A percentile compares a stretch with the other conserved stretches of the same genome.
Evolutionary conservation across 805 yeast species (phyloP).

Genomic region (Tetrapisispora iriomotensis): DNA sequence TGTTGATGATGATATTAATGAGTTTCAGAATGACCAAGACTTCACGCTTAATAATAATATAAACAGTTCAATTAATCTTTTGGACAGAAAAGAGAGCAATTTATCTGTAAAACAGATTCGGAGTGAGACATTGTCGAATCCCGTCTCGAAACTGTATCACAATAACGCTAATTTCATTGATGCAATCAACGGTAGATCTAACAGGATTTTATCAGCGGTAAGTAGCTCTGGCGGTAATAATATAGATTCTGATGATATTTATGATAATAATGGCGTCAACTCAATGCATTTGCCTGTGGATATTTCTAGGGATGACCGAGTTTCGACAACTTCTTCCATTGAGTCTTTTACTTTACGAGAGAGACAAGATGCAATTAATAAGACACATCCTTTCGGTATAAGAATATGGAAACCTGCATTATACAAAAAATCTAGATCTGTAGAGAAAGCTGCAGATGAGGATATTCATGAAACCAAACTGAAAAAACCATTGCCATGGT

Average conservation of each 20-base stretch:
- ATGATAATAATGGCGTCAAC: background rate
- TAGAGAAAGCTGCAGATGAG: conserved; percentile 80
- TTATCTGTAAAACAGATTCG: conserved; percentile 1
- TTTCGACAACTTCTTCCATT: conserved; percentile 30
- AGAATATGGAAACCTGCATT: conserved; percentile 98
- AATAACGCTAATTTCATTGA: background rate
- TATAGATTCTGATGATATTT: background rate
- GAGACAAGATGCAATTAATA: conserved; percentile 91
- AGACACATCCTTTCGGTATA: conserved; percentile 96
- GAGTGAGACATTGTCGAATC: background rate
- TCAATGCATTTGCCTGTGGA: too few species aligned
- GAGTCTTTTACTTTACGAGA: conserved; percentile 86
- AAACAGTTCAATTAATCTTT: background rate
- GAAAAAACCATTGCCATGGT: conserved; percentile 41
- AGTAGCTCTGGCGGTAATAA: background rate
- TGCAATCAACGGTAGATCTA: background rate
- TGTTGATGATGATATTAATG: conserved; percentile 76
- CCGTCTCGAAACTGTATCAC: background rate
- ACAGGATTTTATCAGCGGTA: background rate
- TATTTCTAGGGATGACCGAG: background rate
- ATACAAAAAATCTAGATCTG: conserved; percentile 86
- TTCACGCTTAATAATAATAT: background rate
- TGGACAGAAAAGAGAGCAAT: conserved; percentile 2
- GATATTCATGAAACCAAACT: conserved; percentile 77
- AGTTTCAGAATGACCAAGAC: conserved; percentile 45